Evolutionary conservation across 2,329 filamentous ascomycete genomes (phyloP).

Genomic region (Periconia sp.): DNA sequence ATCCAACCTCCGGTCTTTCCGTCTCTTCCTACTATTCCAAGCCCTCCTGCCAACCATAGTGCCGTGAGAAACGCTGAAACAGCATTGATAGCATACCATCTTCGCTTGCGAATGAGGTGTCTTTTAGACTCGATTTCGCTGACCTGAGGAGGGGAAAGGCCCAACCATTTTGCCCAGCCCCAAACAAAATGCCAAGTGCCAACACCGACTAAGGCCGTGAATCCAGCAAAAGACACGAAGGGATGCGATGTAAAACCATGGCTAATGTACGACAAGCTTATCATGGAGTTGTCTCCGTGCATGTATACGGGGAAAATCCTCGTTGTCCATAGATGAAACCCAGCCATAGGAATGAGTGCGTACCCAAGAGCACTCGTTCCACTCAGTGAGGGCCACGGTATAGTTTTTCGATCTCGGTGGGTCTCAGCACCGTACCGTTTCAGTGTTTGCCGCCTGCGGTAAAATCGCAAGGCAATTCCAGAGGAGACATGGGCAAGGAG

Average conservation of each 20-base stretch:
- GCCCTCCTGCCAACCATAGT: conserved; percentile 79
- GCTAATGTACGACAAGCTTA: conserved; percentile 79
- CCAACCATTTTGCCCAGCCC: conserved; percentile 82
- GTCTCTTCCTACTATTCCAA: conserved; percentile 75
- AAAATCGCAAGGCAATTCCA: conserved; percentile 74
- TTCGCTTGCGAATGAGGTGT: conserved; percentile 60
- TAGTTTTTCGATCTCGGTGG: conserved; percentile 49
- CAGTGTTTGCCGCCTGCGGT: conserved; percentile 71
- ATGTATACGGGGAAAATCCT: conserved; percentile 72
- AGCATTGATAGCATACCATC: conserved; percentile 72
- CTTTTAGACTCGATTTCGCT: conserved; percentile 52
- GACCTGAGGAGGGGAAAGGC: conserved; percentile 60
- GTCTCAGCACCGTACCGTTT: conserved; percentile 73
- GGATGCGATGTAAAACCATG: conserved; percentile 81
- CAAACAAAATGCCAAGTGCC: conserved; percentile 79
- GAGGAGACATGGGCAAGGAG: conserved; percentile 74
- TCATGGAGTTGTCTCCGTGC: conserved; percentile 83
- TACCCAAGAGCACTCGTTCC: conserved; percentile 75
- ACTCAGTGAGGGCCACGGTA: conserved; percentile 71
- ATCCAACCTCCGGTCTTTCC: conserved; percentile 77
- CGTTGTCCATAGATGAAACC: conserved; percentile 74
- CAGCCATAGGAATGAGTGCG: conserved; percentile 64
- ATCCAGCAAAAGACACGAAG: conserved; percentile 66
- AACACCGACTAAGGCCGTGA: conserved; percentile 65
- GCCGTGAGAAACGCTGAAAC: conserved; percentile 59